A percentile compares a stretch with the other conserved stretches of the same genome.
phyloP scores from a whole-genome alignment of 2,329 filamentous ascomycete genomes.

The Mariannaea elegans region DNA sequence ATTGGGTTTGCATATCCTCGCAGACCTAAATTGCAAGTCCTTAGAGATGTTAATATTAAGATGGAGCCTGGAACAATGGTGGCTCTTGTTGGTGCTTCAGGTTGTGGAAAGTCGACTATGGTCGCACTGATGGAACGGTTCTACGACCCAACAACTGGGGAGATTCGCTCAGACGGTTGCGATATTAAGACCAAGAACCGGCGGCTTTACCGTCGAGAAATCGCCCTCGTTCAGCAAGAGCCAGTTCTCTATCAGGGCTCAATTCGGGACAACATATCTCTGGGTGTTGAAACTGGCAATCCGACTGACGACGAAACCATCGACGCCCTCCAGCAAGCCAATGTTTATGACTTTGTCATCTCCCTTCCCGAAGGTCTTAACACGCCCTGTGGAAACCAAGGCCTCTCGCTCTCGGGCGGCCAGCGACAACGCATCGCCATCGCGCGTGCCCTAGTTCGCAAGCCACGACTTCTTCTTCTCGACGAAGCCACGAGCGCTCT shows the following conservation, averaged over 20 bases:
- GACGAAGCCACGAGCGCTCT: constrained; percentile 76
- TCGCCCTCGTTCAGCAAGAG: constrained; percentile 54
- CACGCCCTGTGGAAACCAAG: constrained; percentile 72
- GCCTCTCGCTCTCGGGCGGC: constrained; percentile 75
- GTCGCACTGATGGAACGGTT: constrained; percentile 61
- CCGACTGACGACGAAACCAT: constrained; percentile 52
- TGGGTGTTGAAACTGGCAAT: constrained; percentile 50
- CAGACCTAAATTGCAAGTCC: constrained; percentile 45
- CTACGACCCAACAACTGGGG: constrained; percentile 48
- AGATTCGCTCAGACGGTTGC: constrained; percentile 39
- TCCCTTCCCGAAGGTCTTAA: constrained; percentile 67
- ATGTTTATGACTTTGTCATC: constrained; percentile 64
- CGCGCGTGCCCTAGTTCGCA: constrained; percentile 73
- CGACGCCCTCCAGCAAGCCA: constrained; percentile 62
- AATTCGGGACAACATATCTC: constrained; percentile 64
- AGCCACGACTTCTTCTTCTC: constrained; percentile 72
- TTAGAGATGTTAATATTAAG: constrained; percentile 50
- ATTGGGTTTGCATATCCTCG: constrained; percentile 67
- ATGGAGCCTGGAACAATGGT: constrained; percentile 58
- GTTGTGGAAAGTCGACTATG: constrained; percentile 69
- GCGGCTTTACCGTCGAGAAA: constrained; percentile 44
- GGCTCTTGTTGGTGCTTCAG: constrained; percentile 65
- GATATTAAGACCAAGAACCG: constrained; percentile 44
- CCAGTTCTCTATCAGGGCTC: constrained; percentile 57
- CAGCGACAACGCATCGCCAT: constrained; percentile 79